phyloP scores from a whole-genome alignment of 2,329 filamentous ascomycete genomes.

The Fusarium redolens region DNA sequence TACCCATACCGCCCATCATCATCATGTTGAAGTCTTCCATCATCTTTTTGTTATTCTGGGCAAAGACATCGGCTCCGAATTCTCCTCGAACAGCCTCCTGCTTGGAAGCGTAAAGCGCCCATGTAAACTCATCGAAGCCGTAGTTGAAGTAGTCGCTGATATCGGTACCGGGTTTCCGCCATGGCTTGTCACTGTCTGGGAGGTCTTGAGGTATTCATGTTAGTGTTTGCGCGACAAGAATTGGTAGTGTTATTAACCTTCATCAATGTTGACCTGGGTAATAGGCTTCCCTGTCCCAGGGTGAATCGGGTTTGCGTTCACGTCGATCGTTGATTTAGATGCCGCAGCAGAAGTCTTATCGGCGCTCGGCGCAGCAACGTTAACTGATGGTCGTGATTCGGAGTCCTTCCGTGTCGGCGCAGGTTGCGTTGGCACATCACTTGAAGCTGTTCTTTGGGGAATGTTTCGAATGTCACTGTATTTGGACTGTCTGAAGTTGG shows the following conservation, averaged over 20 bases:
- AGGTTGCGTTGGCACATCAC: slow-evolving; percentile 61
- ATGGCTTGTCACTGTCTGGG: slow-evolving; percentile 87
- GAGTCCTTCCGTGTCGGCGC: slow-evolving; percentile 61
- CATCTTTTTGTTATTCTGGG: slow-evolving; percentile 80
- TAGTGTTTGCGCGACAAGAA: background rate
- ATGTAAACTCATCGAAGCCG: slow-evolving; percentile 98
- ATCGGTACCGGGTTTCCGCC: slow-evolving; percentile 94
- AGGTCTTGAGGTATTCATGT: slow-evolving; percentile 61
- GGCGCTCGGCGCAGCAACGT: slow-evolving; percentile 57
- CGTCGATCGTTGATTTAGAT: slow-evolving; percentile 84
- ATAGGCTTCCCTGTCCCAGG: slow-evolving; percentile 84
- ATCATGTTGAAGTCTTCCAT: slow-evolving; percentile 75
- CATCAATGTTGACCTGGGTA: slow-evolving; percentile 79
- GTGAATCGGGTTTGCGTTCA: slow-evolving; percentile 85
- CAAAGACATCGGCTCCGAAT: slow-evolving; percentile 74
- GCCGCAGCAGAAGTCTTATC: slow-evolving; percentile 71
- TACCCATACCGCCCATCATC: slow-evolving; percentile 70
- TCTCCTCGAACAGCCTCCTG: slow-evolving; percentile 83
- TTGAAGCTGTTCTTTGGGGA: slow-evolving; percentile 67
- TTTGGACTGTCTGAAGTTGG: slow-evolving; percentile 62
- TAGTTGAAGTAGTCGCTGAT: slow-evolving; percentile 99
- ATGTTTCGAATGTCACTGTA: slow-evolving; percentile 76
- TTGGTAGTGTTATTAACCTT: slow-evolving; percentile 55
- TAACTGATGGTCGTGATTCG: slow-evolving; percentile 48
- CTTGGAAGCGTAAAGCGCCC: slow-evolving; percentile 92